phyloP scores from a whole-genome alignment of 2,329 filamentous ascomycete species.

The Botrytis tulipae region DNA sequence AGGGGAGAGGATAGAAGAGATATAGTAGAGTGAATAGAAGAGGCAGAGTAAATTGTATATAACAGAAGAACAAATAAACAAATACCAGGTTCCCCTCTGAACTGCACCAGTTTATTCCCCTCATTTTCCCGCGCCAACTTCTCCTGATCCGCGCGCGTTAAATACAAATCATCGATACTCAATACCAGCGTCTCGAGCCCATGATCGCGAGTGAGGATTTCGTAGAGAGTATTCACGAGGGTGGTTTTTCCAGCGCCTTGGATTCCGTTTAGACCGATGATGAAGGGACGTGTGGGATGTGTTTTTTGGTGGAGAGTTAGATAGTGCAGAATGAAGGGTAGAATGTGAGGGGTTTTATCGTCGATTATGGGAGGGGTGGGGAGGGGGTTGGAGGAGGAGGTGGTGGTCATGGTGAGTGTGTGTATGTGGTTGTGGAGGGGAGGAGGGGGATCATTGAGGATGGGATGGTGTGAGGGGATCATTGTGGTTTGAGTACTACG shows the following conservation, averaged over 20 bases:
- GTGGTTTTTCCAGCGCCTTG: constrained; percentile 94
- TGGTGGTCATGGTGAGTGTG: not conserved
- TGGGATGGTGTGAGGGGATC: not conserved
- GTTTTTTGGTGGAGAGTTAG: constrained; percentile 50
- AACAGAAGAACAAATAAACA: too few species aligned
- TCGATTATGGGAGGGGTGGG: constrained; percentile 53
- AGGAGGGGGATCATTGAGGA: not conserved
- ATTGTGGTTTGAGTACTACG: too few species aligned
- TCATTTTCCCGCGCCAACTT: constrained; percentile 52
- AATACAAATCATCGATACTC: constrained; percentile 70
- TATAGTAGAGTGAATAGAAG: not conserved
- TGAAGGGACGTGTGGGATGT: constrained; percentile 57
- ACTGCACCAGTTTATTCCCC: constrained; percentile 60
- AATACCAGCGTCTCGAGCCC: constrained; percentile 55
- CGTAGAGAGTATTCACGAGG: constrained; percentile 65
- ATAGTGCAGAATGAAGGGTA: constrained; percentile 70
- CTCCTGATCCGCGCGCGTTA: constrained; percentile 56
- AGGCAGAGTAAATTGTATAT: too few species aligned
- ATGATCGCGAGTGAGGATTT: constrained; percentile 51
- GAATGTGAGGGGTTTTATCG: constrained; percentile 75
- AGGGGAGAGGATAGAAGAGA: not conserved
- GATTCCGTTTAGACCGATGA: constrained; percentile 86
- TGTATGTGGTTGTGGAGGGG: not conserved
- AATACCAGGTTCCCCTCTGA: constrained; percentile 61
- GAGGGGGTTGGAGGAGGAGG: not conserved